Evolutionary conservation across 331 rosid species (phyloP), one percentile per base, ranked within the genome.

Genomic region (Saraca asoca): DNA sequence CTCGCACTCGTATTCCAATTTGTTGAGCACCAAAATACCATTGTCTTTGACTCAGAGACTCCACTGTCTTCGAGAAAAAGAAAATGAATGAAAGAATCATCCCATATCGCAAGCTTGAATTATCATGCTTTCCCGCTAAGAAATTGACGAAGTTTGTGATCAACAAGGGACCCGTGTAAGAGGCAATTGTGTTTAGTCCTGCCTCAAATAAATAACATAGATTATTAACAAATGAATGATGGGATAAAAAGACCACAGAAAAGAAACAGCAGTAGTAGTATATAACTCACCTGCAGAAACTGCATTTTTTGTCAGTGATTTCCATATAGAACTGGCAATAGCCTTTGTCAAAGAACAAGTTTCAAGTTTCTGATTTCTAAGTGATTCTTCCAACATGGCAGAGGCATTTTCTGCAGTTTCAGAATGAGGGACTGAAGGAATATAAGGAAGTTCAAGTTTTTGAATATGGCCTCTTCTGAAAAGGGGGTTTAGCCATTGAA

Each of bases 21-120:
- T 82, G 57, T 24, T 84, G 96, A 70, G 98, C 95, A 35, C 96
- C 96, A 29, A 93, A 93, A 59, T 90, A 90, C 96, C 94, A 90
- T 43, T 90, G 98, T 48, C 96, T 79, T 81, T 90, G 96, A 55
- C 87, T 82, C 33, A 90, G 61, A 55, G 96, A 93, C 73, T 90
- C 98, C 50, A 82, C 18, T 13, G 90, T 93, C 80, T 93, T 90
- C 0, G 96, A 71, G 9, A 90, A 68, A 83, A 93, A 87, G 88
- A 93, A 87, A 64, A 85, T 19, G 44, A 85, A 82, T 9, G 98
- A 90, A 29, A 93, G 95, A 81, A 84, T 49, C 54, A 93, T 35
- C 5, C 98, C 98, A 15, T 78, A 77, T 4, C 48, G 77, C 39
- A 73, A 50, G 75, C 83, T 81, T 49, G 91, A 82, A 67, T 64